phyloP scores from a whole-genome alignment of 2,329 filamentous ascomycete species.

The Colletotrichum paranaense region DNA sequence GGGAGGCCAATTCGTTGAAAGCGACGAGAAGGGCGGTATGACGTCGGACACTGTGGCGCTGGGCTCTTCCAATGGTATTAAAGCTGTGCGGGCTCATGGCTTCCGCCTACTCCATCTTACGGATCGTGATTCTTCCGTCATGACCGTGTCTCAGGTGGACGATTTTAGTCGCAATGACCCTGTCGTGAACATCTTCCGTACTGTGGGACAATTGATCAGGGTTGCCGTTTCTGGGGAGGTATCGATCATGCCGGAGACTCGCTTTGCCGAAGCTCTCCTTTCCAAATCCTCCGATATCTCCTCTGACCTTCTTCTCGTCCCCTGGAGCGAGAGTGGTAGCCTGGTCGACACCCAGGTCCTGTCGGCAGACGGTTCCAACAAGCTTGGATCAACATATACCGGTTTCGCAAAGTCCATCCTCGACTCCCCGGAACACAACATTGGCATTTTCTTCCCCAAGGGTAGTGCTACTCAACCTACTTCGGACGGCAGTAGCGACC shows the following conservation, averaged over 20 bases:
- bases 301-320: slow-evolving; percentile 82
- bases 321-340: slow-evolving; percentile 88
- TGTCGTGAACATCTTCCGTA: slow-evolving; percentile 90
- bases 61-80: background rate
- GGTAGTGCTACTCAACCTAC: slow-evolving; percentile 61
- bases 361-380: slow-evolving; percentile 37
- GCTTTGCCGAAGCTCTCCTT: slow-evolving; percentile 82
- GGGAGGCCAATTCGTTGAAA: slow-evolving; percentile 38
- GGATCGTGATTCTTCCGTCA: slow-evolving; percentile 93
- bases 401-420: slow-evolving; percentile 79
- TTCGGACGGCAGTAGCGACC: slow-evolving; percentile 44
- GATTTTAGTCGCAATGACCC: slow-evolving; percentile 81
- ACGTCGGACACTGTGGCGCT: background rate
- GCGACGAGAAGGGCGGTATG: slow-evolving; percentile 1
- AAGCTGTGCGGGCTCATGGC: slow-evolving; percentile 79
- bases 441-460: slow-evolving; percentile 84
- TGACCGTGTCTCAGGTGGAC: slow-evolving; percentile 88
- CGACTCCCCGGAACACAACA: slow-evolving; percentile 71
- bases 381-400: slow-evolving; percentile 67
- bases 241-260: slow-evolving; percentile 80
- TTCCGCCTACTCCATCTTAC: slow-evolving; percentile 89
- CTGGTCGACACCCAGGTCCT: slow-evolving; percentile 54
- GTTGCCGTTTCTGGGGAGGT: slow-evolving; percentile 86
- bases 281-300: slow-evolving; percentile 76
- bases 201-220: slow-evolving; percentile 86